These are phyloP conservation scores for Trametes pubescens DNA, from an alignment of 1,284 basidiomycete genomes.

Conservation along the genomic window DNA sequence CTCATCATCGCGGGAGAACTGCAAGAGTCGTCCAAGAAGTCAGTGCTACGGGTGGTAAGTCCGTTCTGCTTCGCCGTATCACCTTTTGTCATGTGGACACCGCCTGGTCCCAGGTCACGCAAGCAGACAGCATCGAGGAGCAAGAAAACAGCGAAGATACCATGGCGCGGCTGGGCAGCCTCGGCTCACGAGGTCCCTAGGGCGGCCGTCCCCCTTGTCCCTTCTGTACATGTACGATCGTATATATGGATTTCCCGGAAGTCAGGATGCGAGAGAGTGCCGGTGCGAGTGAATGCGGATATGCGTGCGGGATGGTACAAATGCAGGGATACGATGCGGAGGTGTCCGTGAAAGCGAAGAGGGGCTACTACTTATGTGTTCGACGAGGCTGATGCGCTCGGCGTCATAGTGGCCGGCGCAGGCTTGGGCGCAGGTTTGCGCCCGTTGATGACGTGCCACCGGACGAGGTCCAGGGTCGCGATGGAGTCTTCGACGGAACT, in stretches of 20 bases:
- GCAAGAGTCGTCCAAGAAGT: constrained; percentile 99
- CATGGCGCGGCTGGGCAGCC: constrained; percentile 70
- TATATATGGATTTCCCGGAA: neutral
- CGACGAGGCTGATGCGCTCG: neutral
- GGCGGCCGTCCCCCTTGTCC: neutral
- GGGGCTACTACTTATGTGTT: neutral
- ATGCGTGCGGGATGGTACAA: constrained; percentile 2
- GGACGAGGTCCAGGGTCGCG: constrained; percentile 87
- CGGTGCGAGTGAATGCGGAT: neutral
- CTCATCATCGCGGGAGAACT: constrained; percentile 98
- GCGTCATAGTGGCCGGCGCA: neutral
- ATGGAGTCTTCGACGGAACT: constrained; percentile 86
- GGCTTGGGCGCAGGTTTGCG: constrained; percentile 49
- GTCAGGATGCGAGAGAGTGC: neutral
- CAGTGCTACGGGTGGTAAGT: constrained; percentile 87
- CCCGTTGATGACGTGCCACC: constrained; percentile 70
- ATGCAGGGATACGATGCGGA: neutral
- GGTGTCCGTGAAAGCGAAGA: neutral
- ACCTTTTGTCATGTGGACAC: neutral
- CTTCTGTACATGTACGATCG: neutral
- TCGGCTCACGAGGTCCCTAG: constrained; percentile 40
- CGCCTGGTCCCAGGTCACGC: constrained; percentile 66
- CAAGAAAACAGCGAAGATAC: constrained; percentile 84
- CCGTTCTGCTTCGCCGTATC: neutral
- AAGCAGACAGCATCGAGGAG: constrained; percentile 81